Evolutionary conservation across 2,329 filamentous ascomycete species (phyloP), one percentile per base, ranked within the genome.

Genomic region (Trichoderma sp.): DNA sequence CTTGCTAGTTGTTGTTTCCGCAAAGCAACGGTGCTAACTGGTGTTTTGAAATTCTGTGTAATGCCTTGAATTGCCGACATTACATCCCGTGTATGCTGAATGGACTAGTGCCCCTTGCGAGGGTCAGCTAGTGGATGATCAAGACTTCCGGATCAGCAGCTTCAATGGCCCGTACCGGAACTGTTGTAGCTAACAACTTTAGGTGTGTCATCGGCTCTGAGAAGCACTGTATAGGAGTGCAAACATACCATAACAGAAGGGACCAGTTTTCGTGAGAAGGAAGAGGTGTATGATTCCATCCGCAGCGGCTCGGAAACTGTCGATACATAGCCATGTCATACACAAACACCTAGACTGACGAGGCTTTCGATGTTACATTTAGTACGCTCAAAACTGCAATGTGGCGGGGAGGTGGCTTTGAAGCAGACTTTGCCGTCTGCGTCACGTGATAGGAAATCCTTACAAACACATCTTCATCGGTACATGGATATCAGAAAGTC

Each of bases 41-140:
- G 18, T 37, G 32, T 30, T 18, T 16, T 18, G 18, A 43, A 56
- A 16, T n/a, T 5, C 26, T 46, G 26, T 8, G 51, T 26, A 56
- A 24, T 66, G 51, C 10, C 37, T 18, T 49, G 51, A 66, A 66
- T 66, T 66, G 51, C 61, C 61, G 61, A 66, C 37, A 43, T 26
- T 52, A 58, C 13, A 37, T 66, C 56, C 61, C 61, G 61, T 28
- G 52, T 34, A 21, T 56, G 61, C 61, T 66, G 52, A 66, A 26
- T 24, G 37, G 37, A 52, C 30, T 56, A 56, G 61, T 56, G 61
- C n/a, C 52, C 39, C n/a, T 56, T 49, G 52, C 5, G 37, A 56
- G 28, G 18, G 34, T 56, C 52, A 66, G 46, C 37, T 56, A 66
- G 61, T 32, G 61, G 52, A 37, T 66, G 61, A 37, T 66, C 61